phyloP scores from a whole-genome alignment of 306 rosid genomes.

The Vicia villosa region DNA sequence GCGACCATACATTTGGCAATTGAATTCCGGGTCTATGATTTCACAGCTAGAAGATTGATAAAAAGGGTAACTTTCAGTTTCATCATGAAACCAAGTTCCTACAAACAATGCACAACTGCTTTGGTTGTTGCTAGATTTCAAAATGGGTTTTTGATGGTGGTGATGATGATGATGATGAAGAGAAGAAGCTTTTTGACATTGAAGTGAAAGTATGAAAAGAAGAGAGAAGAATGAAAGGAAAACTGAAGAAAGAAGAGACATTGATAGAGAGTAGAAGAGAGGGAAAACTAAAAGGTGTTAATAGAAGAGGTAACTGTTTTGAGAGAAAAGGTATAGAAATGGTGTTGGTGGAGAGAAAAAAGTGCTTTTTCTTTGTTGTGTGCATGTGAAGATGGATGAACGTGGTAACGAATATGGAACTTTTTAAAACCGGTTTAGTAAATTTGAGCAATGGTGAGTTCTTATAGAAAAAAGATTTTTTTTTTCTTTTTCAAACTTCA shows the following conservation, averaged over 20 bases:
- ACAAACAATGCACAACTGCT: constrained; percentile 71
- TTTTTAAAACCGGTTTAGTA: background rate
- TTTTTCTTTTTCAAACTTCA: no score
- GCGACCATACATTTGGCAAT: constrained; percentile 91
- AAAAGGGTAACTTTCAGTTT: constrained; percentile 73
- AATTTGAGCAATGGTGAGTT: no score
- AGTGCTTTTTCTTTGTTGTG: constrained; percentile 18
- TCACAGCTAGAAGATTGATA: constrained; percentile 76
- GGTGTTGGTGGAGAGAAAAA: background rate
- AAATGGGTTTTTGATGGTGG: constrained; percentile 54
- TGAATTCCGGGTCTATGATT: constrained; percentile 78
- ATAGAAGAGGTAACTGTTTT: background rate
- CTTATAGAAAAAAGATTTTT: no score
- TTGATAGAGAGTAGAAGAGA: constrained; percentile 29
- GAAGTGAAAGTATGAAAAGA: constrained; percentile 44
- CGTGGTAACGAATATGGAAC: constrained; percentile 17
- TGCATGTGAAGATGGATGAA: constrained; percentile 37
- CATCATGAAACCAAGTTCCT: constrained; percentile 88
- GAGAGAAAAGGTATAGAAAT: background rate
- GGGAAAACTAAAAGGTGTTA: constrained; percentile 26
- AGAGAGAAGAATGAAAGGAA: constrained; percentile 45
- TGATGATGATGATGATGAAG: constrained; percentile 43
- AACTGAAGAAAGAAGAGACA: constrained; percentile 47
- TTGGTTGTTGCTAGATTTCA: constrained; percentile 56
- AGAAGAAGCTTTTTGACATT: constrained; percentile 56